Conservation (phyloP, 345 rosid genomes). For the Nasturtium officinale region DNA sequence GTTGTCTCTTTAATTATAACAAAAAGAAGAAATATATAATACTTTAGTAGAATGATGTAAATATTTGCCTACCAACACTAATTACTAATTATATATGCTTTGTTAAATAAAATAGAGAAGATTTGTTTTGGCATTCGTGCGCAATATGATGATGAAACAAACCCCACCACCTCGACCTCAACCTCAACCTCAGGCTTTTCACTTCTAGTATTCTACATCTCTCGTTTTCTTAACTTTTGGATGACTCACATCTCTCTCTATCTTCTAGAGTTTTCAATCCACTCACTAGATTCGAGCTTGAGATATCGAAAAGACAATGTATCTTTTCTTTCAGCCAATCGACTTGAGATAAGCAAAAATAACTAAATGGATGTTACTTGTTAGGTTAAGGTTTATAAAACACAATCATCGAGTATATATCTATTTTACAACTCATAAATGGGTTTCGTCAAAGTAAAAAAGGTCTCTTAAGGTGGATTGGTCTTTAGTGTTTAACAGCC, state of each 20-base stretch:
- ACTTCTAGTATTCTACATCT: conserved; percentile 22
- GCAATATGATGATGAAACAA: conserved; percentile 26
- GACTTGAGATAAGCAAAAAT: conserved; percentile 12
- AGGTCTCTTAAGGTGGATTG: conserved; percentile 37
- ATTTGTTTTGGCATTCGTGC: conserved; percentile 26
- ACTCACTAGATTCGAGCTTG: conserved; percentile 20
- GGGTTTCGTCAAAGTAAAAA: conserved; percentile 39
- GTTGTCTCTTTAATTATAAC: neutral
- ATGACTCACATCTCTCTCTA: conserved; percentile 28
- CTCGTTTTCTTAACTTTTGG: conserved; percentile 28
- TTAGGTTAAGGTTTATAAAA: conserved; percentile 37
- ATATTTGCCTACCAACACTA: conserved; percentile 45
- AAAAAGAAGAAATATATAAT: conserved; percentile 1
- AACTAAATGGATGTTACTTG: conserved; percentile 21
- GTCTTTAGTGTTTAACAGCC: conserved; percentile 42
- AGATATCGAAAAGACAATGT: conserved; percentile 22
- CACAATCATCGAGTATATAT: conserved; percentile 12
- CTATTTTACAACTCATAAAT: conserved; percentile 35
- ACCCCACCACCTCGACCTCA: conserved; percentile 16
- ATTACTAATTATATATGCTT: conserved; percentile 16
- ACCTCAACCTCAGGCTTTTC: conserved; percentile 13
- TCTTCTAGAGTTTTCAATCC: conserved; percentile 28
- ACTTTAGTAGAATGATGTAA: conserved; percentile 29
- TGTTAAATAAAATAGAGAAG: neutral
- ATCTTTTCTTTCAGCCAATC: conserved; percentile 16